Conservation (phyloP, 345 rosid genomes). For the Gossypium longicalyx region DNA sequence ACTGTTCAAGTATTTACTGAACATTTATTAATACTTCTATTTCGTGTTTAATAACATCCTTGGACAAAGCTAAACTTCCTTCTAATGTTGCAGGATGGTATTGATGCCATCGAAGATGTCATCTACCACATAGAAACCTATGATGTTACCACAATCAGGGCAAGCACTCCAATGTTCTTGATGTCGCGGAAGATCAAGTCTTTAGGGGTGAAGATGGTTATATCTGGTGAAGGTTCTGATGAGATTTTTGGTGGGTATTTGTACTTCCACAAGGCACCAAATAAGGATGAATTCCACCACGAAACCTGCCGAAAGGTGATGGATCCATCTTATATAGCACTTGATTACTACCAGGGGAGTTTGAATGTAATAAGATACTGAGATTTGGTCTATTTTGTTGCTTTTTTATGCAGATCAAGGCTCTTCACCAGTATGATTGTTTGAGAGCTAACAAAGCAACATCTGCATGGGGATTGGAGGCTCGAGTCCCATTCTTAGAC, state of each 20-base stretch:
- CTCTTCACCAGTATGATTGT: conserved; percentile 90
- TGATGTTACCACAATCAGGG: conserved; percentile 86
- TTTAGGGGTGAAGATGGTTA: conserved; percentile 90
- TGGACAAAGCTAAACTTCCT: background rate
- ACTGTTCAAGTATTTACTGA: conserved; percentile 57
- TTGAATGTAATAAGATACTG: background rate
- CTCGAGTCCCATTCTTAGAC: conserved; percentile 88
- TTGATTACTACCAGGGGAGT: background rate
- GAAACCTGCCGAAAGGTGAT: conserved; percentile 87
- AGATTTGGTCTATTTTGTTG: background rate
- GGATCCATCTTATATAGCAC: background rate
- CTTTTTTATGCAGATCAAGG: conserved; percentile 59
- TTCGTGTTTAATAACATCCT: background rate
- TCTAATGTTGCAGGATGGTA: conserved; percentile 54
- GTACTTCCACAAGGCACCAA: conserved; percentile 95
- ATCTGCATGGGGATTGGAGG: conserved; percentile 94
- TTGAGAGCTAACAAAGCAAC: conserved; percentile 91
- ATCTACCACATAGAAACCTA: conserved; percentile 87
- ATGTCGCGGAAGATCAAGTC: conserved; percentile 90
- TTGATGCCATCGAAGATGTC: conserved; percentile 92
- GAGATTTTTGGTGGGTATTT: conserved; percentile 94
- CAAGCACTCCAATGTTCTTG: conserved; percentile 88
- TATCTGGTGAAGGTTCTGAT: conserved; percentile 92
- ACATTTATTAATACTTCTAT: background rate
- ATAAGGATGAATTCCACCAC: conserved; percentile 73